Percentiles rank a stretch among this genome's conserved stretches.
phyloP scores from a whole-genome alignment of 2,329 filamentous ascomycete species.

The Beauveria sp. region DNA sequence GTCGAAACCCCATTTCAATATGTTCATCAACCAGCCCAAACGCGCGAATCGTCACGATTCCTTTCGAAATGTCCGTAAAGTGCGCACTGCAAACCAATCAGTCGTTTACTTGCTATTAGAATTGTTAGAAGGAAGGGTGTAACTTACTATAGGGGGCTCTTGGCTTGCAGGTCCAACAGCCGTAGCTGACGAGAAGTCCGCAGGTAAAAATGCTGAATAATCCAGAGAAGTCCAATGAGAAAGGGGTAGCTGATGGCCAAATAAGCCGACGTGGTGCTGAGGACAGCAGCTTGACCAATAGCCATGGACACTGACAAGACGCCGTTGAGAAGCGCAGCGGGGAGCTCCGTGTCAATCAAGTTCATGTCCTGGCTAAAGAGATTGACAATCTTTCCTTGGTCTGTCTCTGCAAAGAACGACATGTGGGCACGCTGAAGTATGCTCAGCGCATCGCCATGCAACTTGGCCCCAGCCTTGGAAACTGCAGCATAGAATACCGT shows the following conservation, averaged over 20 bases:
- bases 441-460: too few relatives aligned
- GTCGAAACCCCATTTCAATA: conserved; percentile 32
- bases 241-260: conserved; percentile 43
- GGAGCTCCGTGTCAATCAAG: conserved; percentile 33
- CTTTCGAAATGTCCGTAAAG: conserved; percentile 46
- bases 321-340: conserved; percentile 25
- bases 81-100: conserved; percentile 22
- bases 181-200: conserved; percentile 53
- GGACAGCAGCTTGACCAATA: too few relatives aligned
- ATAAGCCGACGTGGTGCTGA: conserved; percentile 28
- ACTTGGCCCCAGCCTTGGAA: too few relatives aligned
- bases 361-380: conserved; percentile 39
- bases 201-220: conserved; percentile 45
- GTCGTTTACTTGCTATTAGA: too few relatives aligned
- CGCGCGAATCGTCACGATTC: conserved; percentile 45
- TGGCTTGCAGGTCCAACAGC: conserved; percentile 53
- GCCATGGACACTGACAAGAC: conserved; percentile 8
- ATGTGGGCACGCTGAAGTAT: conserved; percentile 14
- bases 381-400: conserved; percentile 34
- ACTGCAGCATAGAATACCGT: too few relatives aligned
- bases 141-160: conserved; percentile 42
- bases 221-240: conserved; percentile 34
- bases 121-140: too few relatives aligned
- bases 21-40: conserved; percentile 43
- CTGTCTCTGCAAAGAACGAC: conserved; percentile 33